Conservation (phyloP, 306 rosid species). For the Gastrolobium bilobum region DNA sequence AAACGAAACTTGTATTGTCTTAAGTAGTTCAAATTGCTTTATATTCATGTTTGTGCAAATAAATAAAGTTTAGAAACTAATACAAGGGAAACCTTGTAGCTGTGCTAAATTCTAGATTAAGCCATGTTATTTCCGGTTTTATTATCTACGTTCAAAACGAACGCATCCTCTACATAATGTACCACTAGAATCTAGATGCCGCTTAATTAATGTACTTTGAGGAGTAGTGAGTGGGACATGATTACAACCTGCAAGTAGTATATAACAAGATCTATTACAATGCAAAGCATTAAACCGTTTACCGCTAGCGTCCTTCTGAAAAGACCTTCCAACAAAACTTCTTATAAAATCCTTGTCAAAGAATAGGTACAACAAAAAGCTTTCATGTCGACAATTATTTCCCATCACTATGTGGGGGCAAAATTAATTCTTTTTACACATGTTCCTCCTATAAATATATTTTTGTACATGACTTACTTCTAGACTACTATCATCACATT, state of each 20-base stretch:
- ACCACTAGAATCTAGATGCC: conserved; percentile 3
- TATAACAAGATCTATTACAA: conserved; percentile 17
- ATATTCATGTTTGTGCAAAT: too few relatives aligned
- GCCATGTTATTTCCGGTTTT: not conserved
- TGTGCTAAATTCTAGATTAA: not conserved
- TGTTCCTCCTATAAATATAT: conserved; percentile 10
- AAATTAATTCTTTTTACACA: conserved; percentile 32
- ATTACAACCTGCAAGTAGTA: not conserved
- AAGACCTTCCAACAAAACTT: conserved; percentile 51
- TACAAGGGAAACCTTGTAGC: not conserved
- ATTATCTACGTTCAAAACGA: not conserved
- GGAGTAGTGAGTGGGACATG: conserved; percentile 19
- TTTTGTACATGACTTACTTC: not conserved
- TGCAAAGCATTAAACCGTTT: conserved; percentile 21
- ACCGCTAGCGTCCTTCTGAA: conserved; percentile 29
- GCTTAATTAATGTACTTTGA: conserved; percentile 32
- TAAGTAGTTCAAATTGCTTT: too few relatives aligned
- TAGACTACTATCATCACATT: conserved; percentile 2
- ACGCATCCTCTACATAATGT: not conserved
- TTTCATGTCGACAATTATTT: conserved; percentile 43
- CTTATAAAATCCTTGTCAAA: conserved; percentile 45
- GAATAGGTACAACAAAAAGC: conserved; percentile 22
- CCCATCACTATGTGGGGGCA: conserved; percentile 35
- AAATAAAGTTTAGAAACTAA: not conserved
- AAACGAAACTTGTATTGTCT: too few relatives aligned